phyloP scores from a whole-genome alignment of 2,329 filamentous ascomycete genomes.

The Diaporthe batatas region DNA sequence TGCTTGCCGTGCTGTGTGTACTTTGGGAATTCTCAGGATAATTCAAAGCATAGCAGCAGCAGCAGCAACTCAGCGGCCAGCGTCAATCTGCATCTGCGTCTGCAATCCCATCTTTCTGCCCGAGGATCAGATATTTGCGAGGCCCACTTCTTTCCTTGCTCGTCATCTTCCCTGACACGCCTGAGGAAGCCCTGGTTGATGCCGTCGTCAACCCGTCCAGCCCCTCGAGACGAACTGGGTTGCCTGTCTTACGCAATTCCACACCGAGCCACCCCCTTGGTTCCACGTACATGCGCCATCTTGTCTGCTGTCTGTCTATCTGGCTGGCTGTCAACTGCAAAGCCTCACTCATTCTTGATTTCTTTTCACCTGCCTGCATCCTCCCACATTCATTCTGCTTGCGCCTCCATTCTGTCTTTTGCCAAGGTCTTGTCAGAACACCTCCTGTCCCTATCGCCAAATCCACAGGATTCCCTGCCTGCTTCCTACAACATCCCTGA shows the following conservation, averaged over 20 bases:
- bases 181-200: constrained; percentile 16
- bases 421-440: constrained; percentile 1
- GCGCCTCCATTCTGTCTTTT: background rate
- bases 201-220: constrained; percentile 25
- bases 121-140: constrained; percentile 14
- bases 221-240: constrained; percentile 11
- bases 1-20: background rate
- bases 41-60: background rate
- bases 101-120: background rate
- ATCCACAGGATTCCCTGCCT: constrained; percentile 1
- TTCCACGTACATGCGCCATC: constrained; percentile 10
- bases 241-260: constrained; percentile 31
- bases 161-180: constrained; percentile 7
- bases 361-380: constrained; percentile 1
- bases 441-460: background rate
- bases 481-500: constrained; percentile 9
- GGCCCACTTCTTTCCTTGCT: constrained; percentile 23
- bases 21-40: background rate
- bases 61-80: background rate
- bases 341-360: constrained; percentile 10
- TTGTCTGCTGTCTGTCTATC: no score
- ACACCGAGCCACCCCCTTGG: constrained; percentile 20
- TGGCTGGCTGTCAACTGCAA: background rate
- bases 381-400: constrained; percentile 21
- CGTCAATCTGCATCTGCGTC: background rate